phyloP scores from a whole-genome alignment of 2,329 filamentous ascomycete species.

The Xylaria sp. region DNA sequence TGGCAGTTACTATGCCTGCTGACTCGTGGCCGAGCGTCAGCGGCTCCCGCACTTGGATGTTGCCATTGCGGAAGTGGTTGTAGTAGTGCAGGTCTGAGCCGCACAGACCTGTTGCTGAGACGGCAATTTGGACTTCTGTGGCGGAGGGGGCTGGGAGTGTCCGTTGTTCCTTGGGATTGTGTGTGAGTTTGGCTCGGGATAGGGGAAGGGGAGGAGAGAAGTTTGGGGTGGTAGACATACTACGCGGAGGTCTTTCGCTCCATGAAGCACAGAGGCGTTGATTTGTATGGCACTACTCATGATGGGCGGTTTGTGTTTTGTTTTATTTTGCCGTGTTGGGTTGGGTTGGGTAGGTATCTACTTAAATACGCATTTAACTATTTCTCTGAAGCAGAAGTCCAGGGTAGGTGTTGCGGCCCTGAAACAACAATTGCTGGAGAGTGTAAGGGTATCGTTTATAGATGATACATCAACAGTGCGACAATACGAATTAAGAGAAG shows the following conservation, averaged over 20 bases:
- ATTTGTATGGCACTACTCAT: constrained; percentile 32
- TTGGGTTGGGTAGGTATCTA: no score
- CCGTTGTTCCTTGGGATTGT: constrained; percentile 58
- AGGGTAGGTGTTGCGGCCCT: not conserved
- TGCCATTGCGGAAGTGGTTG: constrained; percentile 72
- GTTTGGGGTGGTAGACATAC: constrained; percentile 49
- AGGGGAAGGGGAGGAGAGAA: not conserved
- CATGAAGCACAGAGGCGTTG: constrained; percentile 65
- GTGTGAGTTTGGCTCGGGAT: not conserved
- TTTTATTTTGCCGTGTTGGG: not conserved
- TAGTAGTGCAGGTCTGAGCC: constrained; percentile 76
- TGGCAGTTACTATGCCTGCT: constrained; percentile 69
- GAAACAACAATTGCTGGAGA: not conserved
- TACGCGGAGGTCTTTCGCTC: constrained; percentile 60
- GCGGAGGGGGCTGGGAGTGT: constrained; percentile 62
- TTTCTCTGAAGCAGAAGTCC: not conserved
- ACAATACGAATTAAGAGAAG: not conserved
- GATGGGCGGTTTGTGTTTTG: not conserved
- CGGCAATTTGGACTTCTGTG: constrained; percentile 69
- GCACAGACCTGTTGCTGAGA: constrained; percentile 72
- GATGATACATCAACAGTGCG: not conserved
- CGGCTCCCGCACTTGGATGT: constrained; percentile 67
- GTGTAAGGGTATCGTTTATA: not conserved
- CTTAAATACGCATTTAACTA: no score
- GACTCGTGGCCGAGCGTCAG: constrained; percentile 74